These are phyloP conservation scores for Spathaspora passalidarum DNA, from an alignment of 805 yeast species.

Conservation along the genomic window DNA sequence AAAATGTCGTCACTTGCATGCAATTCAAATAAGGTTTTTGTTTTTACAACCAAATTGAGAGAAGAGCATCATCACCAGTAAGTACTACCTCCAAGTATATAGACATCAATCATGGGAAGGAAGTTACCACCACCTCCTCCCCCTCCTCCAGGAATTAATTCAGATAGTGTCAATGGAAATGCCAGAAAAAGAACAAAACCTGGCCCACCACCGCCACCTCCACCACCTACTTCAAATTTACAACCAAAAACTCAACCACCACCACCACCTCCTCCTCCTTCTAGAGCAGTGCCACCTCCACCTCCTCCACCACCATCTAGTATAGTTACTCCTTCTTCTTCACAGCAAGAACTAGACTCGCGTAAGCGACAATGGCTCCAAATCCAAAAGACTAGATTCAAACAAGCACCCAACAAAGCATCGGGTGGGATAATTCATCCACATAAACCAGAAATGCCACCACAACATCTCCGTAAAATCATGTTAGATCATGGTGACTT, in stretches of 20 bases:
- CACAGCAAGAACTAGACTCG: constrained; percentile 30
- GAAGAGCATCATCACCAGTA: background rate
- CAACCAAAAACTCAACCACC: constrained; percentile 16
- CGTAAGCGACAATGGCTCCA: constrained; percentile 60
- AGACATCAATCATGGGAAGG: constrained; percentile 11
- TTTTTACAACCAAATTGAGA: background rate
- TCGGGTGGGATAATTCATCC: constrained; percentile 52
- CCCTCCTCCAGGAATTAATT: background rate
- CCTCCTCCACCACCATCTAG: constrained; percentile 15
- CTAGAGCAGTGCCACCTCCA: constrained; percentile 10
- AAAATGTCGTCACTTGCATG: background rate
- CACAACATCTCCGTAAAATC: constrained; percentile 85
- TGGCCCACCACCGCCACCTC: constrained; percentile 17
- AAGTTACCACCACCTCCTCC: constrained; percentile 34
- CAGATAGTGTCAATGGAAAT: constrained; percentile 5
- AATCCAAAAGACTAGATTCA: constrained; percentile 57
- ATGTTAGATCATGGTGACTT: constrained; percentile 82
- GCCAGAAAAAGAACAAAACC: constrained; percentile 1
- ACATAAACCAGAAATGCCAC: constrained; percentile 81
- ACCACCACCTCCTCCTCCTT: constrained; percentile 13
- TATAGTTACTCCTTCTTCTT: constrained; percentile 23
- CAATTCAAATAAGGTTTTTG: too few species aligned
- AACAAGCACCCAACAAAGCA: constrained; percentile 18
- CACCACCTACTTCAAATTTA: too few species aligned
- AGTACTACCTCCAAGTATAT: too few species aligned